These are phyloP conservation scores for Rosellinia necatrix DNA, from an alignment of 2,329 filamentous ascomycete species.

Conservation along the genomic window DNA sequence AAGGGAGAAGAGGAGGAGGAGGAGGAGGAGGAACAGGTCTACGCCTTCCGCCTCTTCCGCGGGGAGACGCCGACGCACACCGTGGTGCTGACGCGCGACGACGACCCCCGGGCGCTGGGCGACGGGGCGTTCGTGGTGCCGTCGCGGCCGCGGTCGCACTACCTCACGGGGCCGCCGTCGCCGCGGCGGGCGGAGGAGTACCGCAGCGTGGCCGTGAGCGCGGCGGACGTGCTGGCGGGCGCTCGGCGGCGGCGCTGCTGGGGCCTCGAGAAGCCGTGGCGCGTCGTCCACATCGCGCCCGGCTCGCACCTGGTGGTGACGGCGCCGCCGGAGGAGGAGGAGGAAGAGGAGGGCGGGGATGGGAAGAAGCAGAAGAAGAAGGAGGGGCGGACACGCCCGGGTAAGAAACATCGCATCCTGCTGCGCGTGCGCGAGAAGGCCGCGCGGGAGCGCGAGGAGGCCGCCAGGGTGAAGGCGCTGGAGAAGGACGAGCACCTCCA, in stretches of 20 bases:
- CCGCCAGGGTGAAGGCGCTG: conserved; percentile 45
- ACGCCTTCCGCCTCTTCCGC: conserved; percentile 64
- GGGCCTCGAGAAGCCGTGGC: conserved; percentile 66
- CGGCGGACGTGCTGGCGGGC: conserved; percentile 54
- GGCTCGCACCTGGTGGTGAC: background rate
- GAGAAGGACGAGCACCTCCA: conserved; percentile 61
- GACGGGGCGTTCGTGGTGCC: conserved; percentile 47
- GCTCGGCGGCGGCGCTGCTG: conserved; percentile 53
- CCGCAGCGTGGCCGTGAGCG: conserved; percentile 53
- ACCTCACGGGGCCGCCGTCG: conserved; percentile 49
- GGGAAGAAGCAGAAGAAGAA: conserved; percentile 6
- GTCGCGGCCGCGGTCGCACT: conserved; percentile 53
- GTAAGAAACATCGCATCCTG: conserved; percentile 63
- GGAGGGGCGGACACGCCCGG: conserved; percentile 47
- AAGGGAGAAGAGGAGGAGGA: conserved; percentile 17
- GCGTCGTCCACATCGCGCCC: conserved; percentile 52
- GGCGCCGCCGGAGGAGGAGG: conserved; percentile 1
- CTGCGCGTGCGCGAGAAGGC: conserved; percentile 52
- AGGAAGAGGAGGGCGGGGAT: background rate
- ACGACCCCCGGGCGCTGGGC: conserved; percentile 43
- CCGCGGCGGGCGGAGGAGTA: conserved; percentile 47
- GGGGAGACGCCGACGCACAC: conserved; percentile 51
- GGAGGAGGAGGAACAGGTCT: conserved; percentile 47
- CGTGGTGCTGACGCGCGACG: conserved; percentile 54
- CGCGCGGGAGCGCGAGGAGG: conserved; percentile 48